A percentile compares a stretch with the other conserved stretches of the same genome.
phyloP scores from a whole-genome alignment of 768 basidiomycete genomes.

The Kwoniella sp. region DNA sequence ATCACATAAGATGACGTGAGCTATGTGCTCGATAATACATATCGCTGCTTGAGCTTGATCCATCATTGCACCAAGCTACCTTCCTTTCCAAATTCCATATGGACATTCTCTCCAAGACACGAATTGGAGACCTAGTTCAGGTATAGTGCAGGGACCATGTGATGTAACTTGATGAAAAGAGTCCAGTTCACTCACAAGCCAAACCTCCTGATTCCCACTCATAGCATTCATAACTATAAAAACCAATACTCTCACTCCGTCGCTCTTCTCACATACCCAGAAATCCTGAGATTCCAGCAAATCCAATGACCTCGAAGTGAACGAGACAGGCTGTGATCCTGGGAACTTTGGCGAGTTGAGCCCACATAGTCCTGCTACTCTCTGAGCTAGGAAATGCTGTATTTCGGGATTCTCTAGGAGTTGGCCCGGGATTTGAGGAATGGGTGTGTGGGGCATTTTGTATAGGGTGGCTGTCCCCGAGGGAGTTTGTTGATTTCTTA shows the following conservation, averaged over 20 bases:
- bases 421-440: constrained; percentile 49
- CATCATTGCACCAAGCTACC: too few species aligned
- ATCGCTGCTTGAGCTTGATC: too few species aligned
- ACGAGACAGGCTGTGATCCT: constrained; percentile 94
- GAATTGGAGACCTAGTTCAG: too few species aligned
- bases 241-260: constrained; percentile 87
- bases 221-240: constrained; percentile 67
- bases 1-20: too few species aligned
- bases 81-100: too few species aligned
- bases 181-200: constrained; percentile 75
- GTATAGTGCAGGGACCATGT: too few species aligned
- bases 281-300: constrained; percentile 84
- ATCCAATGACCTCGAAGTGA: constrained; percentile 68
- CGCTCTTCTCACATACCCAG: constrained; percentile 99
- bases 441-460: constrained; percentile 28
- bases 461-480: too few species aligned
- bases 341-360: constrained; percentile 64
- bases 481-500: too few species aligned
- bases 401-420: constrained; percentile 34
- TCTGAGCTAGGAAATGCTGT: constrained; percentile 28
- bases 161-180: too few species aligned
- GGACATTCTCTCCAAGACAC: too few species aligned
- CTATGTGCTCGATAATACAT: too few species aligned
- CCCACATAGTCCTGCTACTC: constrained; percentile 41
- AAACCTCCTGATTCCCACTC: constrained; percentile 63